These are phyloP conservation scores for Macrolepiota albuminosa DNA, from an alignment of 768 basidiomycete genomes.

Conservation along the genomic window DNA sequence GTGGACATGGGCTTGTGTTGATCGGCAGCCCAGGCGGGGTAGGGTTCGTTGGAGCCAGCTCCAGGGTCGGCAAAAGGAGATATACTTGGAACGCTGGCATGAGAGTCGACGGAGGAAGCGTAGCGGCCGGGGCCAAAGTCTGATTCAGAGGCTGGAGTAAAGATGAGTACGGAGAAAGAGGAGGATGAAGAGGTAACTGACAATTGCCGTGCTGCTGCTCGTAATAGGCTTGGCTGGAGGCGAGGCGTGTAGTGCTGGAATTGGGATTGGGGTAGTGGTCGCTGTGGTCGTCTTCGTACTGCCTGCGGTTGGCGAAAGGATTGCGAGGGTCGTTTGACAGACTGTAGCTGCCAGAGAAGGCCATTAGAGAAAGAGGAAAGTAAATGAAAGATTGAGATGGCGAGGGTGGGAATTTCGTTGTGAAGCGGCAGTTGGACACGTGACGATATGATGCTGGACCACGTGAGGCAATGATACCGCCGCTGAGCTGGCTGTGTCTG, in stretches of 20 bases:
- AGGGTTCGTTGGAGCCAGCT: slow-evolving; percentile 56
- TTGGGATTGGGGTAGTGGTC: slow-evolving; percentile 50
- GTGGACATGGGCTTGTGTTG: slow-evolving; percentile 94
- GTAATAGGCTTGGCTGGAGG: slow-evolving; percentile 38
- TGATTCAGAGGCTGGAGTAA: slow-evolving; percentile 24
- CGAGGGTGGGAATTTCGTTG: slow-evolving; percentile 13
- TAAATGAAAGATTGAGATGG: slow-evolving; percentile 9
- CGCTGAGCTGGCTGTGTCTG: slow-evolving; percentile 52
- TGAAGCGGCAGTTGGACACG: slow-evolving; percentile 4
- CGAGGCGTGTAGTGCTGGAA: slow-evolving; percentile 53
- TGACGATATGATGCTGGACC: not conserved
- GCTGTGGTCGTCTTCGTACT: slow-evolving; percentile 43
- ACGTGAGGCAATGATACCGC: slow-evolving; percentile 26
- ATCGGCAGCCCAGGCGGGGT: slow-evolving; percentile 93
- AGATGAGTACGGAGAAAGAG: slow-evolving; percentile 9
- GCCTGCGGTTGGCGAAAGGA: slow-evolving; percentile 26
- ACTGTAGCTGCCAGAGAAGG: slow-evolving; percentile 20
- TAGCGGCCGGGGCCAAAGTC: slow-evolving; percentile 40
- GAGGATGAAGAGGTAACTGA: slow-evolving; percentile 7
- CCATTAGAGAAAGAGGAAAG: slow-evolving; percentile 19
- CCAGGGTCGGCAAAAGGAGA: slow-evolving; percentile 58
- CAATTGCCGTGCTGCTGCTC: slow-evolving; percentile 28
- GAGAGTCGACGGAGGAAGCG: slow-evolving; percentile 55
- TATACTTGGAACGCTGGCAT: slow-evolving; percentile 51
- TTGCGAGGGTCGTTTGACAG: slow-evolving; percentile 20